Base-by-base conservation (phyloP, 2,329 filamentous ascomycete genomes). In the Apiospora hydei region DNA sequence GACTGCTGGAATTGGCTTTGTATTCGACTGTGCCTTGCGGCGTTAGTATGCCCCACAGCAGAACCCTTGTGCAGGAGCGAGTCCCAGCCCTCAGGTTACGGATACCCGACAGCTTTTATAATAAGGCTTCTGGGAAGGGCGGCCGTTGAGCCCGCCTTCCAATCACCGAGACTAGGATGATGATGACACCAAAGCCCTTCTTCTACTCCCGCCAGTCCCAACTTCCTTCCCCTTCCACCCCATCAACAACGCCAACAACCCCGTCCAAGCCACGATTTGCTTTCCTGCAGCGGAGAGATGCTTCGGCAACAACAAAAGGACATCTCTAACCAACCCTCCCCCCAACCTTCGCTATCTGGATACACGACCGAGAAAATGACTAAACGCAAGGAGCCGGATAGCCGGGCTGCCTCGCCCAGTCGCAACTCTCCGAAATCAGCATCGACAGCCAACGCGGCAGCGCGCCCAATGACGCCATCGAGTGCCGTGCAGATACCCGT, bases 401-500 rank as follows among this genome's bases (percentile, higher is more conserved):
- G 78, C 49, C 72, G 72, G 57, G 72, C 79, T 43, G 74, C 77
- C 53, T 73, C 77, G 30, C 74, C 72, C 70, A 76, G 75, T 69
- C 69, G 74, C 47, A 80, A 75, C 53, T 75, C 77, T 51, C 76
- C 80, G 41, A 78, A 79, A 7, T 79, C 80, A 18, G 80, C 80
- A 72, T 78, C 77, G n/a, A 77, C 73, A 69, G 75, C 74, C 46
- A 74, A 79, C 70, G 57, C 34, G 57, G n/a, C 57, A 21, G 76
- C 80, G 44, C 81, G 81, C 71, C 81, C 83, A 64, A 80, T 77
- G 53, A 82, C 80, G 26, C 81, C 86, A 30, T 86, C 87, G 26
- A 86, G 84, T 73, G 88, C 88, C 0, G 87, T 90, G 24, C 86
- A 89, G 78, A 90, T 90, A 67, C 88, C 88, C 51, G 80, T 81